Evolutionary conservation across 805 yeast species (phyloP).

Genomic region (Soucietia sequanensis): DNA sequence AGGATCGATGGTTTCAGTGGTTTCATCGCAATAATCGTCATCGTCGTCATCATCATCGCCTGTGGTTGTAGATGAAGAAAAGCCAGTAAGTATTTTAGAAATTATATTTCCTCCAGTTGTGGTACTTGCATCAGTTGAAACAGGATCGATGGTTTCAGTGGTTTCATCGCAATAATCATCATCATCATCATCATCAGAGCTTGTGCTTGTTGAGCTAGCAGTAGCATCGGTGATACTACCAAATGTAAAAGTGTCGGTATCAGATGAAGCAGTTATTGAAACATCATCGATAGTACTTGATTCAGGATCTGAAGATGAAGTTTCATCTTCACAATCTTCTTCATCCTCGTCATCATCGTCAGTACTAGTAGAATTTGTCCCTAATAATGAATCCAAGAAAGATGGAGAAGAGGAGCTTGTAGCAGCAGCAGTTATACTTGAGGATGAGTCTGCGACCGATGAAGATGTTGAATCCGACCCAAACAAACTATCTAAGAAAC

Average conservation of each 20-base stretch:
- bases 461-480: conserved; percentile 2
- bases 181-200: conserved; percentile 9
- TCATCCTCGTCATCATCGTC: conserved; percentile 15
- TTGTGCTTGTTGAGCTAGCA: conserved; percentile 1
- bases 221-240: conserved; percentile 3
- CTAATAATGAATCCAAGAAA: neutral
- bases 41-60: conserved; percentile 9
- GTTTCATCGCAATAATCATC: conserved; percentile 8
- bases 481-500: conserved; percentile 1
- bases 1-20: conserved; percentile 2
- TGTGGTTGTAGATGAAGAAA: conserved; percentile 6
- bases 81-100: conserved; percentile 3
- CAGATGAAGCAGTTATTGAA: conserved; percentile 4
- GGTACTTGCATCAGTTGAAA: conserved; percentile 3
- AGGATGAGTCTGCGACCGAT: neutral
- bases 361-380: neutral
- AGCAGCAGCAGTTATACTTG: conserved; percentile 2
- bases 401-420: conserved; percentile 4
- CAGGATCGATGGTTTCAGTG: conserved; percentile 2
- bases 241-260: conserved; percentile 1
- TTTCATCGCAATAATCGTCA: conserved; percentile 6
- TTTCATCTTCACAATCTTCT: conserved; percentile 11
- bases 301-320: conserved; percentile 2
- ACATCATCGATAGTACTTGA: conserved; percentile 3
- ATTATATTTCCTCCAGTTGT: neutral